A percentile compares a stretch with the other conserved stretches of the same genome.
Conservation (phyloP, 208 protist genomes). For the Leishmania mexicana region DNA sequence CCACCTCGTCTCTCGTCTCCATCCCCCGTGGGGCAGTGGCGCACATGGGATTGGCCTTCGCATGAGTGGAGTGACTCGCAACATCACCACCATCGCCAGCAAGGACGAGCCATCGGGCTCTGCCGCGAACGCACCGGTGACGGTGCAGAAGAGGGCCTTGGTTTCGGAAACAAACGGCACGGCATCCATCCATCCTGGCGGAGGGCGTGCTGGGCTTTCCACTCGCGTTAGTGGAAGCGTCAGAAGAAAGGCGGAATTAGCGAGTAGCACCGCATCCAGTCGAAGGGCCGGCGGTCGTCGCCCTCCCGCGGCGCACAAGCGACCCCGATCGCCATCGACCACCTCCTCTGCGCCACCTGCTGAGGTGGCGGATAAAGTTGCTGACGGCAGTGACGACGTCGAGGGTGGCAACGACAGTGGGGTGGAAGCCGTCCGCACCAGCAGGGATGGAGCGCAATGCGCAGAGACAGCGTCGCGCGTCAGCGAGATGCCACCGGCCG, state of each 20-base stretch:
- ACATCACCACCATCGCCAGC: neutral
- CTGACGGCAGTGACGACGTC: neutral
- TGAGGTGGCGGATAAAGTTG: neutral
- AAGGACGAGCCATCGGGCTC: neutral
- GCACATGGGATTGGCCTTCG: neutral
- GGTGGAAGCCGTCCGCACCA: neutral
- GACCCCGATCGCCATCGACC: constrained; percentile 9
- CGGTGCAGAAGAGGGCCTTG: neutral
- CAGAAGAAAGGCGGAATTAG: neutral
- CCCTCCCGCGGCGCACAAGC: constrained; percentile 3
- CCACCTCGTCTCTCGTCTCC: constrained; percentile 26
- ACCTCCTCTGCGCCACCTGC: neutral
- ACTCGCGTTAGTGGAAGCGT: neutral
- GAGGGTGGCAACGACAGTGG: neutral
- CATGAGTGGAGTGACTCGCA: neutral
- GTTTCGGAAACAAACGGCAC: neutral
- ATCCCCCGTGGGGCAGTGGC: constrained; percentile 21
- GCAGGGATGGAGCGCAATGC: neutral
- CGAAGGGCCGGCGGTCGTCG: neutral
- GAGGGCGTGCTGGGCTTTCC: constrained; percentile 1
- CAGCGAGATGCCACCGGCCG: neutral
- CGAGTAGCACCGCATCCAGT: neutral
- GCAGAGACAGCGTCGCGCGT: neutral
- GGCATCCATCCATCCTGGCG: neutral
- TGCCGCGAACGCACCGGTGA: neutral